Conservation (phyloP, 2,329 filamentous ascomycete genomes). For the Tolypocladium ovalisporum region DNA sequence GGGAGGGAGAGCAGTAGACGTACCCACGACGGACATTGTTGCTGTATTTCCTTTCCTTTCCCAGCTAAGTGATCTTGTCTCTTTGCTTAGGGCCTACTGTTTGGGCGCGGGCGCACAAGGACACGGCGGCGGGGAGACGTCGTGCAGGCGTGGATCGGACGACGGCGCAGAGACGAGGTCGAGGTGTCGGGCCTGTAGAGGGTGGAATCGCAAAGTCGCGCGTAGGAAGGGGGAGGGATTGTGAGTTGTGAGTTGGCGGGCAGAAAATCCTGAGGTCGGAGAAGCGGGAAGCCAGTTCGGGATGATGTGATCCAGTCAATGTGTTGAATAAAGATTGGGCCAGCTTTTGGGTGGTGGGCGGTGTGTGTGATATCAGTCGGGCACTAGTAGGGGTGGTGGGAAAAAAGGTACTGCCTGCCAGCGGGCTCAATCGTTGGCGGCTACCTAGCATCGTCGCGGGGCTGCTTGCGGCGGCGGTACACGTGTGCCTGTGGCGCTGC, state of each 20-base stretch:
- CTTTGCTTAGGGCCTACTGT: not conserved
- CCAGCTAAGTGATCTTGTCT: conserved; percentile 3
- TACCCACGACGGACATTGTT: conserved; percentile 47
- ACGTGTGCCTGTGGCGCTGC: not conserved
- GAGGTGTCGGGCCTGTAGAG: not conserved
- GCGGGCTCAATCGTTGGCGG: not conserved
- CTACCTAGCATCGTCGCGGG: conserved; percentile 1
- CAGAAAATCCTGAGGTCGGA: not conserved
- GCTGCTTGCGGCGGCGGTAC: conserved; percentile 1
- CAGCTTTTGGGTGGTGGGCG: not conserved
- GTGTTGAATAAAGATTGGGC: not conserved
- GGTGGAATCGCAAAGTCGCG: not conserved
- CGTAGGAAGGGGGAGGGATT: not conserved
- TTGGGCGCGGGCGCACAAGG: not conserved
- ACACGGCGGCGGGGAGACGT: not conserved
- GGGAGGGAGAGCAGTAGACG: conserved; percentile 11
- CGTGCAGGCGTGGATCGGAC: not conserved
- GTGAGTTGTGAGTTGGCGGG: not conserved
- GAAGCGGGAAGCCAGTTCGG: not conserved
- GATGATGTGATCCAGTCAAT: not conserved
- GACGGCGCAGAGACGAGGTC: not conserved
- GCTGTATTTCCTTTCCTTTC: conserved; percentile 15
- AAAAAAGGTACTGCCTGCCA: not conserved
- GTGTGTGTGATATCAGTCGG: not conserved
- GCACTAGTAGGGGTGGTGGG: not conserved